A percentile compares a stretch with the other conserved stretches of the same genome.
These are phyloP conservation scores for Saccharomyces jurei DNA, from an alignment of 805 yeast genomes.

Conservation along the genomic window DNA sequence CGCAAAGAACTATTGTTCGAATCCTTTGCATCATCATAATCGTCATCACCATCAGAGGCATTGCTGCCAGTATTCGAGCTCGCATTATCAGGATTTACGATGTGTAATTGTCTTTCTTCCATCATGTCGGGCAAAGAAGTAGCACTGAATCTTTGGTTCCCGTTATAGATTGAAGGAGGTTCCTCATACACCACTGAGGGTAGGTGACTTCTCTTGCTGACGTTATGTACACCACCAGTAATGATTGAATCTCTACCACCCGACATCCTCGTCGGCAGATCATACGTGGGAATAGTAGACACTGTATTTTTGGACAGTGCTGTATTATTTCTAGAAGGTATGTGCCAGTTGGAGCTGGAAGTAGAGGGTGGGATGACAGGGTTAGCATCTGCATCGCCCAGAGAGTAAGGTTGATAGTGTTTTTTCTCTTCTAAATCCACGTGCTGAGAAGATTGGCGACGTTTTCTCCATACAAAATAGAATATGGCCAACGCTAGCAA, in stretches of 20 bases:
- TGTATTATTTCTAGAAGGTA: conserved; percentile 10
- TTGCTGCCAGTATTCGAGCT: conserved; percentile 3
- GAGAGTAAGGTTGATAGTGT: conserved; percentile 23
- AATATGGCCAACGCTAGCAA: conserved; percentile 33
- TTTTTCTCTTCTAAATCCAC: conserved; percentile 34
- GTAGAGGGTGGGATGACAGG: background rate
- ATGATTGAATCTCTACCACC: conserved; percentile 2
- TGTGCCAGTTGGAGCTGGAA: conserved; percentile 8
- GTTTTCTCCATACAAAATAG: conserved; percentile 34
- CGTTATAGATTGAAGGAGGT: conserved; percentile 31
- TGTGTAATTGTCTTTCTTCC: conserved; percentile 38
- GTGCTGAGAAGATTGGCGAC: conserved; percentile 30
- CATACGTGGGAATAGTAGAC: conserved; percentile 4
- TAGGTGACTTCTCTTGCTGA: conserved; percentile 4
- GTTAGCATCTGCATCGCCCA: conserved; percentile 16
- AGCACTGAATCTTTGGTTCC: conserved; percentile 44
- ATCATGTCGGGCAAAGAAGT: conserved; percentile 45
- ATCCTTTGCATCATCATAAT: background rate
- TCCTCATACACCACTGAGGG: conserved; percentile 15
- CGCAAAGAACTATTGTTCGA: background rate
- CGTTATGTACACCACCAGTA: conserved; percentile 1
- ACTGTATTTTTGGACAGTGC: conserved; percentile 6
- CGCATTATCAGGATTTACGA: conserved; percentile 37
- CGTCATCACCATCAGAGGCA: background rate
- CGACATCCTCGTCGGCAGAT: conserved; percentile 3